These are phyloP conservation scores for Capronia coronata DNA, from an alignment of 2,329 filamentous ascomycete species.

Conservation along the genomic window DNA sequence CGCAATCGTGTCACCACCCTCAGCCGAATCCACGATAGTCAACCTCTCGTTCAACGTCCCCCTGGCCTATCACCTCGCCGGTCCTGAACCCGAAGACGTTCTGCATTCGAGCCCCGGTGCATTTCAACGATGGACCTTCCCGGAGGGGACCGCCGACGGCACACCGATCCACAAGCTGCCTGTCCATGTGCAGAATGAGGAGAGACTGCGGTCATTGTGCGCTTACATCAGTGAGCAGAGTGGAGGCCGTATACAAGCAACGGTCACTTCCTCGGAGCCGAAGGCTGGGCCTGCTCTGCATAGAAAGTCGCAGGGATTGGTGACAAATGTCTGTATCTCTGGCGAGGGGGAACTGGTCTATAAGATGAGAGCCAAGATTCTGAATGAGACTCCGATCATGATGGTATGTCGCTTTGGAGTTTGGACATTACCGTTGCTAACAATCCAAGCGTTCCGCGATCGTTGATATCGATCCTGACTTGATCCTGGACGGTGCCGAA, in stretches of 20 bases:
- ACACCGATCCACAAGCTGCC: conserved; percentile 82
- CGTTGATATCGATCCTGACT: conserved; percentile 85
- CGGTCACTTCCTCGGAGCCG: conserved; percentile 74
- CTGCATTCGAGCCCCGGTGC: conserved; percentile 85
- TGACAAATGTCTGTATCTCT: conserved; percentile 85
- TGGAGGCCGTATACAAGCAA: conserved; percentile 69
- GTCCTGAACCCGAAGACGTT: conserved; percentile 90
- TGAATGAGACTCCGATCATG: conserved; percentile 87
- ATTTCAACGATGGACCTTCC: conserved; percentile 86
- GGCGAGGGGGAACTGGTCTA: conserved; percentile 81
- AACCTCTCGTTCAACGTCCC: conserved; percentile 97
- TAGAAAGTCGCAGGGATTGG: conserved; percentile 50
- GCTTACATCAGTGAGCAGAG: conserved; percentile 66
- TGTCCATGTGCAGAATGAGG: conserved; percentile 82
- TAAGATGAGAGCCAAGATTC: conserved; percentile 78
- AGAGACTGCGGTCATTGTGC: conserved; percentile 71
- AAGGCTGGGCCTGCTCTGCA: conserved; percentile 53
- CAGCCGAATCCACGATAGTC: conserved; percentile 68
- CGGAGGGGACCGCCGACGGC: conserved; percentile 76
- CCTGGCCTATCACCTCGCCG: conserved; percentile 84
- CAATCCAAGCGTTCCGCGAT: conserved; percentile 70
- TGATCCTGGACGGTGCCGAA: conserved; percentile 70
- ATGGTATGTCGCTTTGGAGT: conserved; percentile 57
- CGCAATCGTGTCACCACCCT: conserved; percentile 58
- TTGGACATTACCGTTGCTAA: conserved; percentile 12